These are phyloP conservation scores for Peronospora belbahrii DNA, from an alignment of 352 stramenopile genomes.

Conservation along the genomic window DNA sequence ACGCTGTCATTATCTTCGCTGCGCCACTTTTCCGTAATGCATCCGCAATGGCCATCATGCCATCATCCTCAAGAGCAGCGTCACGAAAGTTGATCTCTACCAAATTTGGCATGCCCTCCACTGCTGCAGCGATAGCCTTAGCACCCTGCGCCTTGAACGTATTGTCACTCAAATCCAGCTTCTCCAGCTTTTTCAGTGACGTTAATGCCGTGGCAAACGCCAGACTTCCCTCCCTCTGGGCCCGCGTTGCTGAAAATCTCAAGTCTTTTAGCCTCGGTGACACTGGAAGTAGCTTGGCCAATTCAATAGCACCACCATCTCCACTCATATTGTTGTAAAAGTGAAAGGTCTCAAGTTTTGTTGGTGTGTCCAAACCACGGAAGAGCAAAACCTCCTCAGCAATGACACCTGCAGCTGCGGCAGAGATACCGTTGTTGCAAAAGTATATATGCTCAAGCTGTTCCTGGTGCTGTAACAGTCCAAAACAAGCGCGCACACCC, in stretches of 20 bases:
- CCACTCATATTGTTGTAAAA: slow-evolving; percentile 98
- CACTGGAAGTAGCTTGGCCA: slow-evolving; percentile 82
- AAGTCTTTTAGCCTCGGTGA: slow-evolving; percentile 84
- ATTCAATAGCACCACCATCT: slow-evolving; percentile 83
- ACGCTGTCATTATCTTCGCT: slow-evolving; percentile 35
- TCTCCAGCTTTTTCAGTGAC: slow-evolving; percentile 61
- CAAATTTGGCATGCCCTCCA: slow-evolving; percentile 62
- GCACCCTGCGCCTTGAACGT: slow-evolving; percentile 87
- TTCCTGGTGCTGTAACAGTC: slow-evolving; percentile 69
- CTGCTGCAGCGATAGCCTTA: slow-evolving; percentile 76
- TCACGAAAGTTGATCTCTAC: slow-evolving; percentile 87
- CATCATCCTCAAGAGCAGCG: slow-evolving; percentile 86
- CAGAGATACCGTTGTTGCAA: slow-evolving; percentile 93
- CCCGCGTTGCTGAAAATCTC: slow-evolving; percentile 90
- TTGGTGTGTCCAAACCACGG: slow-evolving; percentile 48
- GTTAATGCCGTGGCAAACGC: slow-evolving; percentile 79
- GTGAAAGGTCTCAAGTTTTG: slow-evolving; percentile 88
- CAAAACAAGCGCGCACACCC: slow-evolving; percentile 87
- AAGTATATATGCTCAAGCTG: slow-evolving; percentile 86
- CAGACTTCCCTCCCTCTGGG: slow-evolving; percentile 78
- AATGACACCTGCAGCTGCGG: slow-evolving; percentile 79
- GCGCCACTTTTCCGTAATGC: slow-evolving; percentile 47
- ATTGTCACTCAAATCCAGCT: slow-evolving; percentile 92
- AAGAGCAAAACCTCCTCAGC: slow-evolving; percentile 85
- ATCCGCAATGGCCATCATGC: slow-evolving; percentile 73